A percentile compares a stretch with the other conserved stretches of the same genome.
Evolutionary conservation across 768 basidiomycete species (phyloP).

Genomic region (Calocera viscosa): DNA sequence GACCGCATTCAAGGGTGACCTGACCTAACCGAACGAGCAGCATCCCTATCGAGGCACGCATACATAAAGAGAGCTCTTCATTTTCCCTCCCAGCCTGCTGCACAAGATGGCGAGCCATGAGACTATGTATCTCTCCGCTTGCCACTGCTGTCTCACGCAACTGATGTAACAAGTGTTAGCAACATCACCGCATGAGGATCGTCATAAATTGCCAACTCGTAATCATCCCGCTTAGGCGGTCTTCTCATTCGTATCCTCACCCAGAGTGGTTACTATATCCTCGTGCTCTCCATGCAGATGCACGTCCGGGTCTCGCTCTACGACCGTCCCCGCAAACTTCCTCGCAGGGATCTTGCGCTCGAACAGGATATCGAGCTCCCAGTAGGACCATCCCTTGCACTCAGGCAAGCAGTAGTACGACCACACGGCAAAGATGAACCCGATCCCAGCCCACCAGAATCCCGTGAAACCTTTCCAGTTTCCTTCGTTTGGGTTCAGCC

Average conservation of each 20-base stretch:
- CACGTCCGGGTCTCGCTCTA: slow-evolving; percentile 12
- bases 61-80: too few relatives aligned
- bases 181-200: too few relatives aligned
- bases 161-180: too few relatives aligned
- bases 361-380: slow-evolving; percentile 28
- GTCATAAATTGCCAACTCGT: too few relatives aligned
- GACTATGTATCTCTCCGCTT: too few relatives aligned
- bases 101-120: too few relatives aligned
- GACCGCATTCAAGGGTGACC: too few relatives aligned
- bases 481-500: slow-evolving; percentile 18
- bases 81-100: too few relatives aligned
- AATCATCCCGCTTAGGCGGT: not conserved
- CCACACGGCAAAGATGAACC: slow-evolving; percentile 11
- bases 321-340: slow-evolving; percentile 20
- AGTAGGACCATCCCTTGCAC: slow-evolving; percentile 25
- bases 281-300: not conserved
- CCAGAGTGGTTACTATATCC: not conserved
- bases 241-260: not conserved
- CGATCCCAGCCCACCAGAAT: slow-evolving; percentile 14
- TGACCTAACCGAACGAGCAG: too few relatives aligned
- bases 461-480: slow-evolving; percentile 15
- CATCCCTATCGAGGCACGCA: too few relatives aligned
- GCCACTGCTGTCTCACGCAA: too few relatives aligned
- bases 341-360: slow-evolving; percentile 22
- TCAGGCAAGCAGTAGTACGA: slow-evolving; percentile 25